phyloP scores from a whole-genome alignment of 768 basidiomycete species.

The Lenzites betulinus region DNA sequence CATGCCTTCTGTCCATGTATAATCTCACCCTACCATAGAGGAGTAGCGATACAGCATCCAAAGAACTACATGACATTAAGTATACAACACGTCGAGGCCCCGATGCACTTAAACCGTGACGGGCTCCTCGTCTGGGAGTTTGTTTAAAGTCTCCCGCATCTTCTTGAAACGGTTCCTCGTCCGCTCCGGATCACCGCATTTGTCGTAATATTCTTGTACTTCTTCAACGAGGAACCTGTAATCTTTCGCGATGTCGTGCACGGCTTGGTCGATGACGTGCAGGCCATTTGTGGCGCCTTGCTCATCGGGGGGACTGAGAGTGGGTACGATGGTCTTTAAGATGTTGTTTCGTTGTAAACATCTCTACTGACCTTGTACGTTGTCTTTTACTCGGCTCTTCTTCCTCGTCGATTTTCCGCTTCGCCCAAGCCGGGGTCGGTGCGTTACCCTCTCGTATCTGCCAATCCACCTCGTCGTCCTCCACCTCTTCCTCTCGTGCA shows the following conservation, averaged over 20 bases:
- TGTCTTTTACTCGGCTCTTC: constrained; percentile 43
- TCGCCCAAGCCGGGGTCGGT: constrained; percentile 70
- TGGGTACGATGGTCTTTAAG: background rate
- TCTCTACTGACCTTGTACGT: constrained; percentile 42
- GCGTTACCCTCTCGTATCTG: constrained; percentile 57
- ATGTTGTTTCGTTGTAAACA: background rate
- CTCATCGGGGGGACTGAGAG: constrained; percentile 10
- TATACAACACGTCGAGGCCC: background rate
- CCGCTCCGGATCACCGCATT: constrained; percentile 67
- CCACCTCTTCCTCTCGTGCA: constrained; percentile 69
- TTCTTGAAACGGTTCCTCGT: constrained; percentile 65
- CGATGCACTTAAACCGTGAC: background rate
- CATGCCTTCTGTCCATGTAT: too few relatives aligned
- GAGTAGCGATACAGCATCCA: constrained; percentile 10
- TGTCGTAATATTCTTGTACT: constrained; percentile 77
- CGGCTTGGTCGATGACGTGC: constrained; percentile 67
- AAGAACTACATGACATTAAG: background rate
- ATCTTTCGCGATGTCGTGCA: constrained; percentile 67
- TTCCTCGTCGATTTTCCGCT: constrained; percentile 50
- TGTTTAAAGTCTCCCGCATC: constrained; percentile 54
- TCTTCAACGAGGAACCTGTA: constrained; percentile 75
- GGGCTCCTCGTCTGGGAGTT: constrained; percentile 24
- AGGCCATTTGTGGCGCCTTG: constrained; percentile 27
- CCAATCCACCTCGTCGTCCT: constrained; percentile 68
- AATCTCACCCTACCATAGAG: background rate